Conservation (phyloP, 2,329 filamentous ascomycete species). For the Chaetomium sp. region DNA sequence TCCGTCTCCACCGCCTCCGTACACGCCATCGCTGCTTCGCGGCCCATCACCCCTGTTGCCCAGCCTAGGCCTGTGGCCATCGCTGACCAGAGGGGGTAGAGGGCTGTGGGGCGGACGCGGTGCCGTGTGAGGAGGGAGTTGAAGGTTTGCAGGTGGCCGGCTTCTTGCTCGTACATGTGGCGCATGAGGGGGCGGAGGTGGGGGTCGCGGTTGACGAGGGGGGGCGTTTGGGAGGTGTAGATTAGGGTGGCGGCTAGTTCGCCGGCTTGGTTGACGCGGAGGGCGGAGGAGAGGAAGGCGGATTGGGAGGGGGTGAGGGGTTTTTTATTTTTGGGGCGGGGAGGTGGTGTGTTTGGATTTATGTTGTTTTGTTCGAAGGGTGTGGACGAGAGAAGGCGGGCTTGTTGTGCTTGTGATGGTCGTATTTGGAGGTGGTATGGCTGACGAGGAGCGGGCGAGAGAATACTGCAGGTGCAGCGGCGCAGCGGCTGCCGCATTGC, state of each 20-base stretch:
- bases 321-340: conserved; percentile 35
- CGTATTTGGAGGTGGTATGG: background rate
- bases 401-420: background rate
- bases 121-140: conserved; percentile 77
- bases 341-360: conserved; percentile 14
- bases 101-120: conserved; percentile 82
- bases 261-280: conserved; percentile 95
- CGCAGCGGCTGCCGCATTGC: too few species aligned
- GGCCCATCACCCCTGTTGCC: conserved; percentile 80
- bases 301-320: conserved; percentile 64
- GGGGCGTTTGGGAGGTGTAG: conserved; percentile 81
- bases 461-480: too few species aligned
- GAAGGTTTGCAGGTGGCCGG: conserved; percentile 78
- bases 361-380: background rate
- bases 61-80: conserved; percentile 79
- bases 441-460: too few species aligned
- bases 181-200: conserved; percentile 86
- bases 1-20: conserved; percentile 98
- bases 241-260: conserved; percentile 96
- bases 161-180: conserved; percentile 98
- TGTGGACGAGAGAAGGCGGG: background rate
- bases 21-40: conserved; percentile 96
- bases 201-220: conserved; percentile 72
- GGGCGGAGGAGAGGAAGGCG: conserved; percentile 46
- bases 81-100: conserved; percentile 84